Evolutionary conservation across 2,329 filamentous ascomycete species (phyloP).

Genomic region (Diaporthe australafricana): DNA sequence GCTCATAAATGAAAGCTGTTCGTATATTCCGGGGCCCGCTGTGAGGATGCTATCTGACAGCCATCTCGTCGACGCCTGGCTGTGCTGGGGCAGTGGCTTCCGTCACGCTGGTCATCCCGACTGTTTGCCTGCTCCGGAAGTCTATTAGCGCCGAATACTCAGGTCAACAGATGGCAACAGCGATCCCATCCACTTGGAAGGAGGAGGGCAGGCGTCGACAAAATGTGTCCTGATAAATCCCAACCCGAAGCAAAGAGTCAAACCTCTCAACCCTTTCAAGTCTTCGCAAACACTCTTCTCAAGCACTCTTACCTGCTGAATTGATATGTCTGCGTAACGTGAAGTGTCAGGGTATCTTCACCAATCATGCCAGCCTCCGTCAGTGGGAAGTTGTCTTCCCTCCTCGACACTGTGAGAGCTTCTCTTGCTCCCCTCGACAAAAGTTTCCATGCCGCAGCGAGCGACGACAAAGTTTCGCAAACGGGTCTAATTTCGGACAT

Average conservation of each 20-base stretch:
- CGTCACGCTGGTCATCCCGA: neutral
- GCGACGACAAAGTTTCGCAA: neutral
- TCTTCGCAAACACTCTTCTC: too few relatives aligned
- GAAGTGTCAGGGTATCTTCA: neutral
- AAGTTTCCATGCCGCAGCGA: neutral
- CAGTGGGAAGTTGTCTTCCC: neutral
- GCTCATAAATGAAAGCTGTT: neutral
- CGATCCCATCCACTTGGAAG: neutral
- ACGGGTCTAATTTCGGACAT: slow-evolving; percentile 34
- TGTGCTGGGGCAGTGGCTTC: neutral
- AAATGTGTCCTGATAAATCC: too few relatives aligned
- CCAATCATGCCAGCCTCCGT: neutral
- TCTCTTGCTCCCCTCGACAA: slow-evolving; percentile 3
- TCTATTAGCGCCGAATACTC: neutral
- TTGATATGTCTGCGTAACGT: too few relatives aligned
- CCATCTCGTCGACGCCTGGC: neutral
- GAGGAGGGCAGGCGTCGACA: too few relatives aligned
- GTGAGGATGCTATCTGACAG: neutral
- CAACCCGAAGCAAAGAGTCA: too few relatives aligned
- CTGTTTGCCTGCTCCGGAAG: neutral
- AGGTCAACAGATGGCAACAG: neutral
- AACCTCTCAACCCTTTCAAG: too few relatives aligned
- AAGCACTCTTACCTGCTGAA: too few relatives aligned
- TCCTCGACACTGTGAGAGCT: neutral
- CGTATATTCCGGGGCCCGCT: neutral